These are phyloP conservation scores for Lagenidium sp. DNA, from an alignment of 352 stramenopile species.

Conservation along the genomic window DNA sequence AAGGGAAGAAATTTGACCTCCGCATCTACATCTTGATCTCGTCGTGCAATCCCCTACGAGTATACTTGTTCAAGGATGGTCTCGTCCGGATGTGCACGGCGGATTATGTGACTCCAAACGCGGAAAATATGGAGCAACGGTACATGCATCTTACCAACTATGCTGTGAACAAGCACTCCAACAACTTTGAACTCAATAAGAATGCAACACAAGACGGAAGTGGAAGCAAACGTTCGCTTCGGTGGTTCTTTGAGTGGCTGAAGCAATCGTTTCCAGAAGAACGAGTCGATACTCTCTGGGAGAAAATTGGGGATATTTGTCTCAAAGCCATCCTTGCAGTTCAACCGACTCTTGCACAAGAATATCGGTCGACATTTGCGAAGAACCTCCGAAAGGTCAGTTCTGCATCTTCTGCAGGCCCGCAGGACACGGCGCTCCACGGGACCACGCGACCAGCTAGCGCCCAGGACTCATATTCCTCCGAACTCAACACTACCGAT, in stretches of 20 bases:
- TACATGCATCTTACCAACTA: conserved; percentile 93
- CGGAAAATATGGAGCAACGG: conserved; percentile 76
- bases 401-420: conserved; percentile 17
- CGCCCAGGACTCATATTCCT: conserved; percentile 10
- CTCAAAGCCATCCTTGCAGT: conserved; percentile 92
- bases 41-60: conserved; percentile 73
- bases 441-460: conserved; percentile 5
- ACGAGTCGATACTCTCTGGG: conserved; percentile 81
- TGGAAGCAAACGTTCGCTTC: conserved; percentile 82
- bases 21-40: conserved; percentile 90
- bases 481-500: neutral
- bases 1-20: conserved; percentile 92
- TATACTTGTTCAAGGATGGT: conserved; percentile 90
- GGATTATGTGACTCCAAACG: conserved; percentile 80
- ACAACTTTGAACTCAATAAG: conserved; percentile 83
- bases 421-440: neutral
- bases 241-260: conserved; percentile 92
- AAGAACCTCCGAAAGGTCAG: conserved; percentile 68
- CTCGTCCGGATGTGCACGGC: conserved; percentile 87
- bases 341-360: conserved; percentile 87
- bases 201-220: conserved; percentile 41
- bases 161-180: conserved; percentile 86
- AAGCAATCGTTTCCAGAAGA: conserved; percentile 42
- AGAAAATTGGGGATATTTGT: conserved; percentile 90
- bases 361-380: conserved; percentile 87